phyloP scores from a whole-genome alignment of 2,329 filamentous ascomycete genomes.

The Stemphylium beticola region DNA sequence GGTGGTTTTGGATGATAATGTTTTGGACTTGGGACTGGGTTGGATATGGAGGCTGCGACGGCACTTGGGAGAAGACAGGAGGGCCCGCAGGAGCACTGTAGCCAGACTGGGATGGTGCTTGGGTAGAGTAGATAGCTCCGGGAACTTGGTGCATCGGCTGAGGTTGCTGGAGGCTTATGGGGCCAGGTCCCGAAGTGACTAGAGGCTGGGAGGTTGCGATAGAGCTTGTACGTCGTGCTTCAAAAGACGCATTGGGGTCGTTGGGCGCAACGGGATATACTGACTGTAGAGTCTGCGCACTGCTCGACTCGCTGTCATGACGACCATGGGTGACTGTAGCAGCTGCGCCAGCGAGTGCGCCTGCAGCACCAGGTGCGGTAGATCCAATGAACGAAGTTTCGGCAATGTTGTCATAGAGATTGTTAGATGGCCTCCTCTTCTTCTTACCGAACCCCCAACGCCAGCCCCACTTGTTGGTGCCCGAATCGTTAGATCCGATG shows the following conservation, averaged over 20 bases:
- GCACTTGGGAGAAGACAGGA: conserved; percentile 47
- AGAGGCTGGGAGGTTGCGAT: conserved; percentile 50
- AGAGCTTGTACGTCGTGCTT: conserved; percentile 61
- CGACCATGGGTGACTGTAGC: conserved; percentile 55
- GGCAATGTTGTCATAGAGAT: conserved; percentile 42
- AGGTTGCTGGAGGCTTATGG: conserved; percentile 81
- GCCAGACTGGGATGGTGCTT: conserved; percentile 47
- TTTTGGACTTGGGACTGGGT: conserved; percentile 29
- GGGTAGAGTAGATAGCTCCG: conserved; percentile 66
- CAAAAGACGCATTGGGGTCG: conserved; percentile 66
- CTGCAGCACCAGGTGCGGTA: conserved; percentile 49
- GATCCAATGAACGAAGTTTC: conserved; percentile 47
- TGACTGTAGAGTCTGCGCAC: conserved; percentile 62
- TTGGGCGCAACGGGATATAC: conserved; percentile 71
- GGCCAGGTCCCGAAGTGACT: conserved; percentile 47
- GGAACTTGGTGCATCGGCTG: conserved; percentile 78
- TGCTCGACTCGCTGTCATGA: conserved; percentile 57
- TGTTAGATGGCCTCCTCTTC: conserved; percentile 45
- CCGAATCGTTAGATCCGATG: conserved; percentile 60
- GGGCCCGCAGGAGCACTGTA: conserved; percentile 52
- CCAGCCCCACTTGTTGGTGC: conserved; percentile 65
- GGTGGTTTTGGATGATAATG: conserved; percentile 26
- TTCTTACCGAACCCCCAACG: conserved; percentile 63
- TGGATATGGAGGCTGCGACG: conserved; percentile 28
- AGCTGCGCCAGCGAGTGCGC: conserved; percentile 48